Base-by-base conservation (phyloP, 2,329 filamentous ascomycete species). In the Zymoseptoria passerinii region DNA sequence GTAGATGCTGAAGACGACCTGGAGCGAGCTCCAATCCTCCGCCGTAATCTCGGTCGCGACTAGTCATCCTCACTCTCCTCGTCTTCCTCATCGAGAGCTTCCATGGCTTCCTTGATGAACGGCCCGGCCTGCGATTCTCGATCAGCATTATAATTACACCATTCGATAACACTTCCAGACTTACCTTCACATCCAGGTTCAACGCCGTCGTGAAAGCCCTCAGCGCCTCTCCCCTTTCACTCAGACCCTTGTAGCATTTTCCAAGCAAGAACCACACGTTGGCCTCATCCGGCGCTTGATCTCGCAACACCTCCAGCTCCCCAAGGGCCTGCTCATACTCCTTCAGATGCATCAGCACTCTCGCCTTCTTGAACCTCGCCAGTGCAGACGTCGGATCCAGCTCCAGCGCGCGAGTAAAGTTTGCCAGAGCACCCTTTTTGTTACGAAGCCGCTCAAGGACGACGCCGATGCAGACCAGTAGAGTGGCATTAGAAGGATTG, bases 91-190 rank as follows among this genome's bases (percentile, higher is more conserved):
- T 68, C 67, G 4, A 97, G 82, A 67, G 86, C 87, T 77, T 97
- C 92, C 77, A 99, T 96, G 18, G 90, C 91, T 72, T 96, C 91
- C 75, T 97, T 99, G 75, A 99, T 96, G 73, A 91, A 88, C 63
- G 89, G 87, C 64, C 90, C 91, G 67, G 92, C 90, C 92, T 96
- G 65, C 48, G 23, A 52, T 40, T 18, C 51, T 40, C 7, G 58
- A 61, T 66, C 50, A 69, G 58, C 54, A 58, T 52, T 40, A 19
- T 23, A 16, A 29, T 44, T 44, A 56, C 13, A 40, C n/a, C 16
- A n/a, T 7, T 53, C 35, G 27, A 40, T 0, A 7, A n/a, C 19
- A 23, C 2, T 13, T 19, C 9, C 48, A 18, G 16, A 58, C 80
- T 71, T 79, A 95, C 92, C 86, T 97, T 97, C 28, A 92, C 94